Evolutionary conservation across 768 basidiomycete species (phyloP), one percentile per base, ranked within the genome.

Genomic region (Lactarius sp.): DNA sequence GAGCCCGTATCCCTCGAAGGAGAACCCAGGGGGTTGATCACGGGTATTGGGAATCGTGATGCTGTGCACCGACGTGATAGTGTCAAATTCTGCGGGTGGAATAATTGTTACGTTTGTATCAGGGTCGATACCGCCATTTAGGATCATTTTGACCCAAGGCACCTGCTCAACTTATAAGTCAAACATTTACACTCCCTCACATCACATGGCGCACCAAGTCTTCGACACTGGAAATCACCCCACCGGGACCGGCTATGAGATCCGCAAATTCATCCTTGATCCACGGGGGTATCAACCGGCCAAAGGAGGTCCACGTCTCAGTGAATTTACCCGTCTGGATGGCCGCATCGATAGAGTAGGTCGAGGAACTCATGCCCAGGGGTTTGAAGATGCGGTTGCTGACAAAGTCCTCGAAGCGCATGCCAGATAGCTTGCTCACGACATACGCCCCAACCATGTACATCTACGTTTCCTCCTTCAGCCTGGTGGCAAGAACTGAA

Each of bases 311-410:
- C 76, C 75, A 79, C 2, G 70, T 69, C 47, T 76, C 75, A 0
- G 72, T 74, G 22, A 73, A 68, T 39, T 72, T 72, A 6, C 77
- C 77, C 0, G 70, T 69, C 9, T 53, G 59, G 20, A 58, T 59
- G 1, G 80, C 81, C 20, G 72, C 72, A 6, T 63, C 41, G 0
- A 73, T 71, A 1, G 72, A 76, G 59, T 75, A 78, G 0, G 78
- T 81, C 1, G 79, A 76, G 1, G 72, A 69, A 0, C 68, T 61
- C 80, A 83, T 81, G 18, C 70, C 70, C 7, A 81, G 65, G 0
- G 79, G 79, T 0, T 59, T 36, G 54, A 81, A 75, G 13, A 82
- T 73, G 9, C 79, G 78, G 33, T 74, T 72, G 18, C 72, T 66
- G 18, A 80, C 78, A 41, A 80, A 83, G 2, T 75, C 70, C 9